Base-by-base conservation (phyloP, 768 basidiomycete species). In the Lepiota brunneoincarnata region DNA sequence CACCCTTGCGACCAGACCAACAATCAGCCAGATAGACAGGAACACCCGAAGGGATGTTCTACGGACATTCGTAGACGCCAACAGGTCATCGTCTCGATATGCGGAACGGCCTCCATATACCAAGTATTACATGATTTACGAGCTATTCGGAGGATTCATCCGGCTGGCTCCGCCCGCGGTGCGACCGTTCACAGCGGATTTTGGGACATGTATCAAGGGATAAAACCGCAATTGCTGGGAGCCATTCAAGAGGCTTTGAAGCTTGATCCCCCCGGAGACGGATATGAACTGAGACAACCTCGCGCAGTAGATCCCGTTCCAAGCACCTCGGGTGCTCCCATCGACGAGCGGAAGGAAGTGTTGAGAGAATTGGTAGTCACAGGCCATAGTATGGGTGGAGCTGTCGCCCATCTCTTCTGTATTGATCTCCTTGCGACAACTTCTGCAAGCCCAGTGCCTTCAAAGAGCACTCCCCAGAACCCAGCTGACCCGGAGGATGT, bases 381-480 rank as follows among this genome's bases (percentile, higher is more conserved):
- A 1, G 83, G 81, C 1, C 82, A 85, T 61, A 82, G 80, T 51
- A 76, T 83, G 76, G 81, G 83, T 38, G 80, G 72, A 18, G 74
- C 75, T 18, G 61, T 84, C n/a, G 69, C 73, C 14, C 80, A 79
- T 63, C 66, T 84, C 20, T 68, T 82, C 39, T 70, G 72, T 39
- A 60, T 82, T 17, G 80, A 82, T 51, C 58, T 82, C 17, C 65
- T 84, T 35, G 51, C 68, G 5, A 38, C 45, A 15, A 23, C 21
- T 15, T 14, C 21, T 21, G 7, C 42, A 9, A 23, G 31, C 20
- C 17, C 31, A 34, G 6, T 15, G 14, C 18, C 2, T 24, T 17
- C 23, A 24, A n/a, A n/a, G n/a, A n/a, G n/a, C 40, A 10, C 41
- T 24, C 50, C 40, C 31, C 3, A n/a, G 39, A 21, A 0, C 11